These are phyloP conservation scores for Marasmius tenuissimus DNA, from an alignment of 1,284 basidiomycete species.

Conservation along the genomic window DNA sequence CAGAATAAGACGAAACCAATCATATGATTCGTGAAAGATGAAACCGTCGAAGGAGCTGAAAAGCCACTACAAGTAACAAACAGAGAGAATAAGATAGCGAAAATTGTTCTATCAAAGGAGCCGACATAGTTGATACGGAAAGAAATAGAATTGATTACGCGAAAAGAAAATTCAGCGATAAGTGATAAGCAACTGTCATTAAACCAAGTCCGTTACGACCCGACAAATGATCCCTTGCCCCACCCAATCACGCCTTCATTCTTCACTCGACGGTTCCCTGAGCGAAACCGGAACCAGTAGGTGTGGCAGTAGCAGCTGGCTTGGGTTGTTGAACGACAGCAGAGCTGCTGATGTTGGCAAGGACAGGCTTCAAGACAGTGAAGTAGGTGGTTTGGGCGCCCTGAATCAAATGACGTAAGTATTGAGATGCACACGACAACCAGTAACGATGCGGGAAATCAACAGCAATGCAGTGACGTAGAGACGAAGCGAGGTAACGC, in stretches of 20 bases:
- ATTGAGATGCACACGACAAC: slow-evolving; percentile 15
- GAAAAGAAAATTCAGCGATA: not conserved
- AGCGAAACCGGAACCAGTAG: too few relatives aligned
- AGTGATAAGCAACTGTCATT: not conserved
- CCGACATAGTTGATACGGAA: not conserved
- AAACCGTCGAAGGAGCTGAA: not conserved
- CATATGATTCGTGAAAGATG: not conserved
- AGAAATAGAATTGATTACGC: too few relatives aligned
- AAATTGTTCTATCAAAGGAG: not conserved
- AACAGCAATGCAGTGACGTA: not conserved
- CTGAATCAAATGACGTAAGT: slow-evolving; percentile 32
- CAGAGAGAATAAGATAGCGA: not conserved
- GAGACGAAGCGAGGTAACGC: not conserved
- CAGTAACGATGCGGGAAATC: slow-evolving; percentile 7
- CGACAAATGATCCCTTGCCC: not conserved
- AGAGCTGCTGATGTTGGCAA: slow-evolving; percentile 49
- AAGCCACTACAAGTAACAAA: not conserved
- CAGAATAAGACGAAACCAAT: not conserved
- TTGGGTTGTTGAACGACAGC: slow-evolving; percentile 10
- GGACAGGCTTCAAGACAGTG: slow-evolving; percentile 67
- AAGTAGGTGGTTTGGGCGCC: slow-evolving; percentile 75
- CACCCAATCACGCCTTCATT: not conserved
- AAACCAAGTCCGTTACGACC: not conserved
- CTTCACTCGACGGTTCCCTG: not conserved
- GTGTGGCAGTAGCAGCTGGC: not conserved